Base-by-base conservation (phyloP, 352 stramenopile species). In the Phytophthora hibernalis region DNA sequence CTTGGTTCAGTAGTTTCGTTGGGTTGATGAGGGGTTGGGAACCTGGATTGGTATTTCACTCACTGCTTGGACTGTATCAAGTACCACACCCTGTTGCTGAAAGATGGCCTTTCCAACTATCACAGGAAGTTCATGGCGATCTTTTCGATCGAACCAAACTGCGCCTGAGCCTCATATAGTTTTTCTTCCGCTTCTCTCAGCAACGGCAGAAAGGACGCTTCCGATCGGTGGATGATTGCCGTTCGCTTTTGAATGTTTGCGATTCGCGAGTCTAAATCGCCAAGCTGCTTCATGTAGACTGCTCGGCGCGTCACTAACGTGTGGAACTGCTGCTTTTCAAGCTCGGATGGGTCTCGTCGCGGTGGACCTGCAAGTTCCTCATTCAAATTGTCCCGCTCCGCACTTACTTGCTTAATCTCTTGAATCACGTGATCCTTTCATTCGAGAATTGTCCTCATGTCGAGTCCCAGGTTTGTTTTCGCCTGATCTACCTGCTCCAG, bases 251-350 rank as follows among this genome's bases (percentile, higher is more conserved):
- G 70, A 28, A 90, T 76, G 21, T 79, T 86, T 1, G 54, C 47
- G 18, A 82, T 66, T 12, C 80, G 77, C 33, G 53, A 45, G 31
- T 85, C 80, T 1, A 90, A 43, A 20, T 80, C 71, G 13, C 71
- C 47, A 22, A 94, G 65, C 20, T 90, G 81, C 48, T 87, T 76
- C 49, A 82, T 81, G 26, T 80, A 81, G 0, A 1, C 66, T 1
- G 76, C 72, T 65, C 74, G 61, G 4, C 82, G 59, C 0, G 80
- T 78, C 16, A 90, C 75, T 3, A 92, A 47, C 0, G 72, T 68
- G 61, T 92, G 82, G 33, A 92, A 84, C 22, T 88, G 77, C 22
- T 71, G 60, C 11, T 91, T 91, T 43, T 94, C 76, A 15, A 61
- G 40, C 35, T 93, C 84, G 0, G 61, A 82, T 4, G 86, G 79